Conservation (phyloP, 1,284 basidiomycete species). For the Cystobasidium sp. region DNA sequence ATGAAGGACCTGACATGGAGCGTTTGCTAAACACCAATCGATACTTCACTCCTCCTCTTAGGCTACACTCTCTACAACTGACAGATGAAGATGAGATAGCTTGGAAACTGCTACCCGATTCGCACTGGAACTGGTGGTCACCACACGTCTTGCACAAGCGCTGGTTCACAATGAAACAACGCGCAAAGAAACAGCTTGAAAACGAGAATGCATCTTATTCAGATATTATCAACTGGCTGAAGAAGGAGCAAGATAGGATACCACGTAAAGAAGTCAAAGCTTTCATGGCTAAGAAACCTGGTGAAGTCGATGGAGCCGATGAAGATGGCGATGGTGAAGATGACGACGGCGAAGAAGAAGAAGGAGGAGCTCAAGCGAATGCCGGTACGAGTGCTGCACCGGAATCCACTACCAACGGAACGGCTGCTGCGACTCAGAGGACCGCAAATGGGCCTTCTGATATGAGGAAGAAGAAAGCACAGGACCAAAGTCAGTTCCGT, state of each 20-base stretch:
- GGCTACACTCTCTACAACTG: conserved; percentile 41
- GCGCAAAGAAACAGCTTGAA: conserved; percentile 9
- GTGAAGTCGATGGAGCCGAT: conserved; percentile 2
- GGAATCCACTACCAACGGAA: not conserved
- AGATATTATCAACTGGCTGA: conserved; percentile 29
- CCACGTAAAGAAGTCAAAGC: conserved; percentile 37
- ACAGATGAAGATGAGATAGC: conserved; percentile 47
- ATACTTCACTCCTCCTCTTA: conserved; percentile 1
- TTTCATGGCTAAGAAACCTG: conserved; percentile 26
- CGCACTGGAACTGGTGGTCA: conserved; percentile 44
- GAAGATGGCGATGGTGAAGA: conserved; percentile 8
- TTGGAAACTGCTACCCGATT: conserved; percentile 43
- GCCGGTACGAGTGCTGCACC: conserved; percentile 19
- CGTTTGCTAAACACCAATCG: not conserved
- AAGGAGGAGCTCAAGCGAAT: not conserved
- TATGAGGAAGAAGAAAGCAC: not conserved
- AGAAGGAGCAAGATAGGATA: conserved; percentile 36
- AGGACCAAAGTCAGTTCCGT: conserved; percentile 15
- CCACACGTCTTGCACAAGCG: conserved; percentile 46
- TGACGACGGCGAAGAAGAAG: conserved; percentile 1
- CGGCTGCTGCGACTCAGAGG: conserved; percentile 5
- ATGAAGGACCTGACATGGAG: not conserved
- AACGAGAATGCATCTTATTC: conserved; percentile 14
- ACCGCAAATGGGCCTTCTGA: not conserved
- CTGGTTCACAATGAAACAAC: conserved; percentile 34